Evolutionary conservation across 495 filamentous ascomycete genomes (phyloP).

Genomic region (Lichina pygmaea): DNA sequence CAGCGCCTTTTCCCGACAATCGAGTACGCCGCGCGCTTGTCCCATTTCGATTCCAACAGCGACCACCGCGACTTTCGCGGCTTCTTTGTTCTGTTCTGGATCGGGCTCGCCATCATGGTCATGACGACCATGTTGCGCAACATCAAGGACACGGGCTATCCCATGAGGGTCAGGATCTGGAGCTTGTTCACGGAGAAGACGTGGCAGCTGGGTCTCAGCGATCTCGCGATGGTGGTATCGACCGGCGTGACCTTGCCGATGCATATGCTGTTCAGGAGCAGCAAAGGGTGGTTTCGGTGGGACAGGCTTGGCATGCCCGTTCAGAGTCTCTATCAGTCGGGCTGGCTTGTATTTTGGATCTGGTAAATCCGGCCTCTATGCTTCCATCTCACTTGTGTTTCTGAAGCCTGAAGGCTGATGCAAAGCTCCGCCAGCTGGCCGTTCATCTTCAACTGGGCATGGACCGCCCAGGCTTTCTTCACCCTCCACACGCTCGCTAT

Average conservation of each 20-base stretch:
- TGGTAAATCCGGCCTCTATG: slow-evolving; percentile 18
- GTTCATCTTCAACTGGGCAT: slow-evolving; percentile 71
- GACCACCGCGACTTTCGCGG: slow-evolving; percentile 87
- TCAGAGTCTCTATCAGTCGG: slow-evolving; percentile 54
- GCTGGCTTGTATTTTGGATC: slow-evolving; percentile 68
- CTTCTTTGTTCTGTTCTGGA: slow-evolving; percentile 96
- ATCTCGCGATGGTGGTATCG: slow-evolving; percentile 56
- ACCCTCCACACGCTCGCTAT: slow-evolving; percentile 71
- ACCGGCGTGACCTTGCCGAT: slow-evolving; percentile 47
- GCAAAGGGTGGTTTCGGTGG: slow-evolving; percentile 39
- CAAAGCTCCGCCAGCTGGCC: slow-evolving; percentile 29
- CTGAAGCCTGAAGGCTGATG: slow-evolving; percentile 3
- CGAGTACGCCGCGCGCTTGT: slow-evolving; percentile 75
- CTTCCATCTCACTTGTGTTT: background rate
- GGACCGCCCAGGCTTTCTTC: slow-evolving; percentile 88
- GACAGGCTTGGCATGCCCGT: slow-evolving; percentile 42
- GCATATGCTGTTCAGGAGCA: slow-evolving; percentile 34
- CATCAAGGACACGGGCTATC: slow-evolving; percentile 77
- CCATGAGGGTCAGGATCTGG: slow-evolving; percentile 66
- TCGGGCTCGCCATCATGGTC: slow-evolving; percentile 86
- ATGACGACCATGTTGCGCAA: slow-evolving; percentile 77
- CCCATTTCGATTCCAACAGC: slow-evolving; percentile 81
- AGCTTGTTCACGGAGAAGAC: slow-evolving; percentile 61
- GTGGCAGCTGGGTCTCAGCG: slow-evolving; percentile 62
- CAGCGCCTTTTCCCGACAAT: slow-evolving; percentile 86